Percentiles rank a stretch among this genome's conserved stretches.
Conservation (phyloP, 2,329 filamentous ascomycete genomes). For the Fusarium phyllophilum region DNA sequence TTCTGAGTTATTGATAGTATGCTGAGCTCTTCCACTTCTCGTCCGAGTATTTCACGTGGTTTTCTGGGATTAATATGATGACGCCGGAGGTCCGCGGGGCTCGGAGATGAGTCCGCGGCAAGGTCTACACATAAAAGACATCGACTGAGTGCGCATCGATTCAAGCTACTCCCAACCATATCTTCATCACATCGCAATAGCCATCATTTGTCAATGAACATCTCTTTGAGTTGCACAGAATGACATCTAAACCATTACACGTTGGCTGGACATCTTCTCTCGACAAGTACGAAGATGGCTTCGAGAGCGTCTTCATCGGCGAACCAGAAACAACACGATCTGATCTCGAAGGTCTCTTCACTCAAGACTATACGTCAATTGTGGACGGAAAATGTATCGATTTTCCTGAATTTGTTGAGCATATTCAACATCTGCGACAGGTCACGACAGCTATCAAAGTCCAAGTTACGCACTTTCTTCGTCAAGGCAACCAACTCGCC, state of each 20-base stretch:
- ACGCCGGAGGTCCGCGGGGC: not conserved
- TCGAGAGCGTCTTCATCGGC: not conserved
- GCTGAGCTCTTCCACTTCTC: fast-evolving
- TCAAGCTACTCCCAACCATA: fast-evolving
- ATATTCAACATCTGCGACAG: not conserved
- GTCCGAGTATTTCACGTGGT: fast-evolving
- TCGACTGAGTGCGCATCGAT: too few species aligned
- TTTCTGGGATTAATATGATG: fast-evolving
- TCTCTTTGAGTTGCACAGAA: fast-evolving
- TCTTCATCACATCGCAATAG: fast-evolving
- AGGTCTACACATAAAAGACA: not conserved
- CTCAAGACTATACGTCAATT: not conserved
- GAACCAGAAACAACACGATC: not conserved
- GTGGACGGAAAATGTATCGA: not conserved
- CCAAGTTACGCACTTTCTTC: not conserved
- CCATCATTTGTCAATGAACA: fast-evolving
- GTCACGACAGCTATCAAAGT: not conserved
- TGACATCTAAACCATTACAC: not conserved
- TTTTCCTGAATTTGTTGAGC: not conserved
- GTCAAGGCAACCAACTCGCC: not conserved
- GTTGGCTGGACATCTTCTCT: not conserved
- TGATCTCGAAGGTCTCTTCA: not conserved
- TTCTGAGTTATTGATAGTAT: fast-evolving
- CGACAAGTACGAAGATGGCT: not conserved
- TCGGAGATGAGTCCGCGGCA: not conserved